A percentile compares a stretch with the other conserved stretches of the same genome.
phyloP scores from a whole-genome alignment of 805 yeast genomes.

The Candida dajiaensis region DNA sequence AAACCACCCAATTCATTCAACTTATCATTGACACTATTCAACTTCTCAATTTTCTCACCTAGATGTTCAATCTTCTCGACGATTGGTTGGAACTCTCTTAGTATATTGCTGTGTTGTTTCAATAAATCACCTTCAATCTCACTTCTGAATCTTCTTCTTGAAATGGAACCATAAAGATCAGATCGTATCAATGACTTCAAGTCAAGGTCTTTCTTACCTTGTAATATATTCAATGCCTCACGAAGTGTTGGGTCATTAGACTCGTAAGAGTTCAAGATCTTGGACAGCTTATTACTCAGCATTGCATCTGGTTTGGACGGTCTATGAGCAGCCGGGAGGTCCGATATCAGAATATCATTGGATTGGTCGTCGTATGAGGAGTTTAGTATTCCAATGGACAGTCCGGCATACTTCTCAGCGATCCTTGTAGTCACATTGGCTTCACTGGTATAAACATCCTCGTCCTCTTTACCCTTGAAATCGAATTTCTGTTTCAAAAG shows the following conservation, averaged over 20 bases:
- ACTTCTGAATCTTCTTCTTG: conserved; percentile 54
- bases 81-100: conserved; percentile 39
- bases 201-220: conserved; percentile 27
- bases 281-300: conserved; percentile 30
- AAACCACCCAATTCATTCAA: conserved; percentile 11
- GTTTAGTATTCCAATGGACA: conserved; percentile 35
- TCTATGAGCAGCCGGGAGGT: conserved; percentile 5
- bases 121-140: conserved; percentile 56
- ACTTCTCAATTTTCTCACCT: conserved; percentile 12
- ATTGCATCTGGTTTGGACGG: conserved; percentile 18
- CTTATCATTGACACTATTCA: conserved; percentile 13
- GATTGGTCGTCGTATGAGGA: conserved; percentile 10
- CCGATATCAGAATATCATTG: conserved; percentile 6
- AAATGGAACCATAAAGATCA: conserved; percentile 47
- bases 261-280: conserved; percentile 28
- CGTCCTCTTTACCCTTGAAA: background rate
- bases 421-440: conserved; percentile 8
- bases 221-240: conserved; percentile 29
- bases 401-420: conserved; percentile 44
- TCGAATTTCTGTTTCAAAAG: conserved; percentile 23
- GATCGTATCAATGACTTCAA: conserved; percentile 22
- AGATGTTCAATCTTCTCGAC: conserved; percentile 35
- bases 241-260: conserved; percentile 27
- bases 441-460: conserved; percentile 1
- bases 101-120: conserved; percentile 45